Evolutionary conservation across 495 filamentous ascomycete species (phyloP), one percentile per base, ranked within the genome.

Genomic region (Trichoderma gamsii): DNA sequence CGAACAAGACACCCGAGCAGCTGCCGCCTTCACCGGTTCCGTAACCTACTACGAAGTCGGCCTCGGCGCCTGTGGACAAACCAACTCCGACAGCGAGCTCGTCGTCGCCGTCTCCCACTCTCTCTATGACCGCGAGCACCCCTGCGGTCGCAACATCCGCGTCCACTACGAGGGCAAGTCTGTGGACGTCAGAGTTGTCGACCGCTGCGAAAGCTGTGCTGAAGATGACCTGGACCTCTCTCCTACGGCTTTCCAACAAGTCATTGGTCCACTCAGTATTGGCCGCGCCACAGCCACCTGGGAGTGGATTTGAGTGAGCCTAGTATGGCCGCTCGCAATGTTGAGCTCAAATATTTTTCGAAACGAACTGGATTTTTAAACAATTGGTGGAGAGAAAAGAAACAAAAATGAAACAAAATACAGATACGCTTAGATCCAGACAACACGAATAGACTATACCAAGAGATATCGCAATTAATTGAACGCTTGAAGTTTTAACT

Each of bases 1-100:
- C 16, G 56, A 61, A 15, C 6, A 27, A 13, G 25, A 15, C 4
- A 11, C 1, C 2, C 25, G 11, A 68, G 35, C 18, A 11, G 76
- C 72, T 0, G 72, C 77, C 3, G 75, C 76, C 4, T 87, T 87
- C 73, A 83, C 78, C 23, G 91, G 90, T 63, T 86, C 92, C 65
- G 72, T 92, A 44, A 93, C 89, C 0, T 92, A 88, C 79, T 93
- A 90, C 73, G 78, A 75, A 25, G 84, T 89, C 5, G 88, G 76
- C 0, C 79, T 92, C 2, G 91, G 91, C 21, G 85, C 90, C 1
- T 96, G 92, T 72, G 91, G 91, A 3, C 79, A 83, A 29, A 81
- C 76, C 11, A 86, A 81, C 49, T 78, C 73, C 0, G 74, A 74
- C 12, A 77, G 72, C 15, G 88, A 91, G 41, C 67, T 79, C 23